These are phyloP conservation scores for Persicaria maculosa DNA, from an alignment of 148 eudicot species.

Conservation along the genomic window DNA sequence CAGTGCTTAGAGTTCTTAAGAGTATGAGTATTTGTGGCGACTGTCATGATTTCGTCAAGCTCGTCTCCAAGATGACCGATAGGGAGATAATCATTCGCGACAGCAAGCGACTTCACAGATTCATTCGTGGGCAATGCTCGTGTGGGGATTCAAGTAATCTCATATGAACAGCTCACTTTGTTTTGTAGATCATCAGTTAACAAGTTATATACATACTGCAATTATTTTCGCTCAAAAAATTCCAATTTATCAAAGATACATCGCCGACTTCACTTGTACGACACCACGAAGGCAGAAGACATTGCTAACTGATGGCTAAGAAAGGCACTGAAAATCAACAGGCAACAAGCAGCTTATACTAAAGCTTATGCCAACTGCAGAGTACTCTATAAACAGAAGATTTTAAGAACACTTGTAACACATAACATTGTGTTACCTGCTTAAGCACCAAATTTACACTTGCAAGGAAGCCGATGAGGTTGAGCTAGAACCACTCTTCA, in stretches of 20 bases:
- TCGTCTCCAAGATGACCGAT: slow-evolving; percentile 35
- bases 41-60: slow-evolving; percentile 52
- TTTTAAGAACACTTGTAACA: background rate
- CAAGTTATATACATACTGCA: background rate
- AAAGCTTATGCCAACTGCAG: background rate
- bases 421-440: background rate
- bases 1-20: slow-evolving; percentile 42
- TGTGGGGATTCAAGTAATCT: slow-evolving; percentile 65
- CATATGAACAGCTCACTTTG: background rate
- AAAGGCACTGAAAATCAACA: too few relatives aligned
- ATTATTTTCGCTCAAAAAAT: too few relatives aligned
- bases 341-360: background rate
- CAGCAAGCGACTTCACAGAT: slow-evolving; percentile 59
- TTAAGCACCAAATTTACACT: background rate
- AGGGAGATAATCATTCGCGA: slow-evolving; percentile 60
- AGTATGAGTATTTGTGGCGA: slow-evolving; percentile 55
- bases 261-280: too few relatives aligned
- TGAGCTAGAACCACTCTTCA: background rate
- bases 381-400: background rate
- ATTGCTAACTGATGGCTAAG: too few relatives aligned
- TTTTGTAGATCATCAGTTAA: background rate
- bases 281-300: too few relatives aligned
- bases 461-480: slow-evolving; percentile 1
- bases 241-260: too few relatives aligned
- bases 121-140: slow-evolving; percentile 50